Percentiles rank a stretch among this genome's conserved stretches.
phyloP scores from a whole-genome alignment of 2,329 filamentous ascomycete genomes.

The Colletotrichum falcatum region DNA sequence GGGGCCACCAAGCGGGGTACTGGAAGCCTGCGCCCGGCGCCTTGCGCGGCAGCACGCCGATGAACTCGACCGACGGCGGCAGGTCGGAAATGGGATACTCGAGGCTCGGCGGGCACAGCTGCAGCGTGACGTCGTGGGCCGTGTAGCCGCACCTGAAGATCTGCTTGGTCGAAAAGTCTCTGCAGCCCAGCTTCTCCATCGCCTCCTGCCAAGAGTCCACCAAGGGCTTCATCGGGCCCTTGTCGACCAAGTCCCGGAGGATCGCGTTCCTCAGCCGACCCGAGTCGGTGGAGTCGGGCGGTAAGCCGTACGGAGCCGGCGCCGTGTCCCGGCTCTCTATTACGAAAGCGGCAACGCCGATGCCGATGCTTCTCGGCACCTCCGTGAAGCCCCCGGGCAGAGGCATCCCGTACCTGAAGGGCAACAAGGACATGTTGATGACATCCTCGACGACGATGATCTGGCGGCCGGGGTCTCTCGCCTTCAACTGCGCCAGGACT shows the following conservation, averaged over 20 bases:
- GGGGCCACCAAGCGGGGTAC: constrained; percentile 60
- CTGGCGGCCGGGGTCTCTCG: constrained; percentile 46
- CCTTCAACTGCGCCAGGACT: constrained; percentile 43
- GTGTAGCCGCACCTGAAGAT: constrained; percentile 30
- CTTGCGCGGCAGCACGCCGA: constrained; percentile 55
- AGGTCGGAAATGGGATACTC: constrained; percentile 55
- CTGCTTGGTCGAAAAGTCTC: constrained; percentile 7
- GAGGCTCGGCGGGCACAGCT: constrained; percentile 54
- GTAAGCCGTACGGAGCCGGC: constrained; percentile 48
- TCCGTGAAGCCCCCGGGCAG: constrained; percentile 45
- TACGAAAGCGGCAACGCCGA: constrained; percentile 48
- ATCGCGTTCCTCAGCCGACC: constrained; percentile 46
- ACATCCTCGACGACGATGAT: constrained; percentile 51
- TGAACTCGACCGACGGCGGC: constrained; percentile 55
- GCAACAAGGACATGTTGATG: constrained; percentile 47
- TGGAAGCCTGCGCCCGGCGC: constrained; percentile 45
- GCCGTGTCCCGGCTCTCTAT: constrained; percentile 49
- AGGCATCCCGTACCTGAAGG: constrained; percentile 45
- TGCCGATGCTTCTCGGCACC: constrained; percentile 47
- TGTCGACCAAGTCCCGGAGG: constrained; percentile 36
- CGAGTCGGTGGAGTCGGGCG: constrained; percentile 47
- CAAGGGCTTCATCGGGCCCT: constrained; percentile 35
- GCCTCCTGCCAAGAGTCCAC: constrained; percentile 27
- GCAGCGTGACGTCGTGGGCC: constrained; percentile 50
- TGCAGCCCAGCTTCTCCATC: constrained; percentile 22